Evolutionary conservation across 768 basidiomycete species (phyloP).

Genomic region (Lactarius hatsudake): DNA sequence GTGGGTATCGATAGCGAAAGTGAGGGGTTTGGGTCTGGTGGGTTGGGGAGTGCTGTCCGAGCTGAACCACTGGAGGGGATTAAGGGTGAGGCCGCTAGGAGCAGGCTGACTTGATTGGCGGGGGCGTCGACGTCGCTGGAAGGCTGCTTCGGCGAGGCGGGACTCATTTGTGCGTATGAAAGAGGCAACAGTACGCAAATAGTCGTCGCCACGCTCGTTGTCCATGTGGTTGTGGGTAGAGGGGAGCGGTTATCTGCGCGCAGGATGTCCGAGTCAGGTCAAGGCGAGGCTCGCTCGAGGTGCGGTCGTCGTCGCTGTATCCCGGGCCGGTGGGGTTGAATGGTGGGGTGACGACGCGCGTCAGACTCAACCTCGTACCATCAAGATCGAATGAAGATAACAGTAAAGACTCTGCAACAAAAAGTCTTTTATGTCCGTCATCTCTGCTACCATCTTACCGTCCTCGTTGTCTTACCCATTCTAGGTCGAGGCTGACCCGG

Average conservation of each 20-base stretch:
- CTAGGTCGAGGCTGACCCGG: slow-evolving; percentile 73
- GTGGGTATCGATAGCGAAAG: too few relatives aligned
- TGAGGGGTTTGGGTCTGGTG: too few relatives aligned
- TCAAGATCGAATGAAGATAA: slow-evolving; percentile 72
- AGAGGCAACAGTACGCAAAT: slow-evolving; percentile 62
- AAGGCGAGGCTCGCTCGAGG: neutral
- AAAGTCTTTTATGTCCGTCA: slow-evolving; percentile 72
- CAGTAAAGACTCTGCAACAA: slow-evolving; percentile 92
- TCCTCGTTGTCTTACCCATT: neutral
- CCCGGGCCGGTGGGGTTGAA: neutral
- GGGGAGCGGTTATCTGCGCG: neutral
- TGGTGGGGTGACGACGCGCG: too few relatives aligned
- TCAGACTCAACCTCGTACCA: neutral
- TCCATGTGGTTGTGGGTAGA: slow-evolving; percentile 43
- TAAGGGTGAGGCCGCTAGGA: slow-evolving; percentile 44
- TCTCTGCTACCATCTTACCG: neutral
- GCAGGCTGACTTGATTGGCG: slow-evolving; percentile 32
- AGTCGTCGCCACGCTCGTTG: slow-evolving; percentile 68
- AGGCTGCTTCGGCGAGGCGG: slow-evolving; percentile 64
- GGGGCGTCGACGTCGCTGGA: slow-evolving; percentile 48
- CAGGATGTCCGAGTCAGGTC: too few relatives aligned
- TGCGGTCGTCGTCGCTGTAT: too few relatives aligned
- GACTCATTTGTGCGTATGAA: slow-evolving; percentile 74
- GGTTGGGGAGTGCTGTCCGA: too few relatives aligned
- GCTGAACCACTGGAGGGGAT: slow-evolving; percentile 60